Evolutionary conservation across 2,329 filamentous ascomycete genomes (phyloP).

Genomic region (Colletotrichum endophyticum): DNA sequence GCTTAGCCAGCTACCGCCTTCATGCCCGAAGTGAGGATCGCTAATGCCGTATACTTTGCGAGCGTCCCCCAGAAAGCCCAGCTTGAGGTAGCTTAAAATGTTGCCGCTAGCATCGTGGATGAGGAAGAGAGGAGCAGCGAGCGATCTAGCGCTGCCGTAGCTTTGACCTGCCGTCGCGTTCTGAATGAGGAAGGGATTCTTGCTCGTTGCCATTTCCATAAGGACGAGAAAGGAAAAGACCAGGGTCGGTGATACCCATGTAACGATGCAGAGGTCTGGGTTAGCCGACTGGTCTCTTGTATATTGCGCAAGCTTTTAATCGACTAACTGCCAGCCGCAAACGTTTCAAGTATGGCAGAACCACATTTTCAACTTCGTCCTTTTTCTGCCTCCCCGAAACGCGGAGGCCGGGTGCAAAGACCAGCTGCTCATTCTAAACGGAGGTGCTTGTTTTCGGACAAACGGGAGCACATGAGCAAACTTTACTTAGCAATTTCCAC

Average conservation of each 20-base stretch:
- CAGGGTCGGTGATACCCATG: neutral
- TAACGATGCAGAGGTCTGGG: neutral
- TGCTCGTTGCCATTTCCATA: neutral
- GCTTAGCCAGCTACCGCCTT: neutral
- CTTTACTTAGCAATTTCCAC: neutral
- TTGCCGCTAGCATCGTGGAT: neutral
- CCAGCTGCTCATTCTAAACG: neutral
- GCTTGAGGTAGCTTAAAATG: neutral
- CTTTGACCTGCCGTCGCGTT: neutral
- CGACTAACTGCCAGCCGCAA: neutral
- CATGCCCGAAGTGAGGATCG: neutral
- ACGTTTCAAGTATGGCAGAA: neutral
- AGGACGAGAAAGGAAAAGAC: neutral
- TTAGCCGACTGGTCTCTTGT: neutral
- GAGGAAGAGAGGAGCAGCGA: neutral
- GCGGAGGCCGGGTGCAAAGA: neutral
- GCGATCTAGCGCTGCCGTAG: neutral
- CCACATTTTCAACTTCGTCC: neutral
- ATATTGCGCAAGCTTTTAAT: neutral
- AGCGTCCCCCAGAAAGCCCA: neutral
- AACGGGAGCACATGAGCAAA: neutral
- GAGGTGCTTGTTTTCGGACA: neutral
- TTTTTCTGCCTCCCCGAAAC: neutral
- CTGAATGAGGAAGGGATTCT: neutral
- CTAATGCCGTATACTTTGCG: neutral